Evolutionary conservation across 2,329 filamentous ascomycete genomes (phyloP).

Genomic region (Fusarium penzigii): DNA sequence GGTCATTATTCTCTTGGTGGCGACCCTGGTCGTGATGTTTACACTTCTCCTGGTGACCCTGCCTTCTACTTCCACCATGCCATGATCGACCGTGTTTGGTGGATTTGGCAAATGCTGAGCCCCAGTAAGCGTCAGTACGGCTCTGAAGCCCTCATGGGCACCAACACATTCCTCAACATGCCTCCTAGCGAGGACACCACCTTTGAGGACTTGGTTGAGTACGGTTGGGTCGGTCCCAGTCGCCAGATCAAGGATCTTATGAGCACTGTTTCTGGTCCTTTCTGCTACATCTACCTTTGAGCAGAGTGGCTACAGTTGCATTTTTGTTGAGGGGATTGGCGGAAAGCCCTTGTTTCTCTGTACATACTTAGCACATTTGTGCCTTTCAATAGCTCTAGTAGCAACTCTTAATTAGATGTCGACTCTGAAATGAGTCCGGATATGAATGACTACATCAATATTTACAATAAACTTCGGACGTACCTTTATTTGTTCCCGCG

Average conservation of each 20-base stretch:
- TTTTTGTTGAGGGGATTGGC: background rate
- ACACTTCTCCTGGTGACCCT: conserved; percentile 40
- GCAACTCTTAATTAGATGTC: too few species aligned
- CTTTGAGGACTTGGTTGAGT: conserved; percentile 29
- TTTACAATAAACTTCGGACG: too few species aligned
- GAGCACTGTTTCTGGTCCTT: conserved; percentile 35
- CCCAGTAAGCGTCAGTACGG: conserved; percentile 24
- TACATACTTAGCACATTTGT: too few species aligned
- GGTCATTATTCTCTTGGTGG: conserved; percentile 43
- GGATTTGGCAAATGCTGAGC: conserved; percentile 34
- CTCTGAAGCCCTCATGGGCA: conserved; percentile 21
- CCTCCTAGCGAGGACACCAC: conserved; percentile 26
- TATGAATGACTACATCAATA: too few species aligned
- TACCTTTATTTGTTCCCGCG: too few species aligned
- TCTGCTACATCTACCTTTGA: conserved; percentile 37
- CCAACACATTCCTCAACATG: conserved; percentile 27
- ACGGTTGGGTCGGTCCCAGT: conserved; percentile 26
- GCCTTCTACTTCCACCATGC: conserved; percentile 37
- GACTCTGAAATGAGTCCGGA: too few species aligned
- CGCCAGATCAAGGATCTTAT: conserved; percentile 34
- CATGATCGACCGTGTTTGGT: conserved; percentile 32
- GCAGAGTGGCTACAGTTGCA: background rate
- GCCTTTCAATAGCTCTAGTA: too few species aligned
- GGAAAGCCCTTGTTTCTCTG: too few species aligned
- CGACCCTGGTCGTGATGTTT: conserved; percentile 44